A percentile compares a stretch with the other conserved stretches of the same genome.
phyloP scores from a whole-genome alignment of 805 yeast genomes.

The Maudiozyma serrabonitensis region DNA sequence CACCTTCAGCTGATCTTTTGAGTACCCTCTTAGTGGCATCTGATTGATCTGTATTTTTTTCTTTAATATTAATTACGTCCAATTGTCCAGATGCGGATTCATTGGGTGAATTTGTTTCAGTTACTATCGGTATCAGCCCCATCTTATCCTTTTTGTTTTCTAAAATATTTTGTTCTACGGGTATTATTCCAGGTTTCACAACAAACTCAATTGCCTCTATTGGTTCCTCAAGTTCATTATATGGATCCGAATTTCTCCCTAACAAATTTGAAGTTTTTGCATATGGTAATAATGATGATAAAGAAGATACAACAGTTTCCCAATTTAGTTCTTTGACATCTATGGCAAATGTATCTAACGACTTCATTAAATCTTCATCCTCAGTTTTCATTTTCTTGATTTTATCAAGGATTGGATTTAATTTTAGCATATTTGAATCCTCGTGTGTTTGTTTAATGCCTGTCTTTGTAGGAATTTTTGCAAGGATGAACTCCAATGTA shows the following conservation, averaged over 20 bases:
- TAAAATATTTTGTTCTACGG: neutral
- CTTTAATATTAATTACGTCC: neutral
- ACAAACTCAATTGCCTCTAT: constrained; percentile 37
- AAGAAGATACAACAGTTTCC: constrained; percentile 20
- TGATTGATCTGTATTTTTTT: no score
- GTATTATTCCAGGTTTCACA: constrained; percentile 6
- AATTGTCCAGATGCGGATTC: neutral
- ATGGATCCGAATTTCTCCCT: constrained; percentile 41
- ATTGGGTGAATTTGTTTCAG: neutral
- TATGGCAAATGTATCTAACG: constrained; percentile 21
- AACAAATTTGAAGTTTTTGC: constrained; percentile 25
- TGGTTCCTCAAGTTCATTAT: constrained; percentile 39
- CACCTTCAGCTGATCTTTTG: constrained; percentile 1
- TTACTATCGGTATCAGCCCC: neutral
- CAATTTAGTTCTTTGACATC: constrained; percentile 21
- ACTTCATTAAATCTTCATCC: constrained; percentile 31
- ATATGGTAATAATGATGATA: constrained; percentile 30
- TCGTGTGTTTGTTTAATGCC: neutral
- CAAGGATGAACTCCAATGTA: neutral
- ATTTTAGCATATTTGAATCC: neutral
- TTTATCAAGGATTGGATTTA: constrained; percentile 25
- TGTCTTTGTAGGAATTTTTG: neutral
- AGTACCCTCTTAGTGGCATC: neutral
- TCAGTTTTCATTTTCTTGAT: constrained; percentile 29
- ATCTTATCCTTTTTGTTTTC: neutral